Evolutionary conservation across 345 rosid species (phyloP), one percentile per base, ranked within the genome.

Genomic region (Ceriops decandra): DNA sequence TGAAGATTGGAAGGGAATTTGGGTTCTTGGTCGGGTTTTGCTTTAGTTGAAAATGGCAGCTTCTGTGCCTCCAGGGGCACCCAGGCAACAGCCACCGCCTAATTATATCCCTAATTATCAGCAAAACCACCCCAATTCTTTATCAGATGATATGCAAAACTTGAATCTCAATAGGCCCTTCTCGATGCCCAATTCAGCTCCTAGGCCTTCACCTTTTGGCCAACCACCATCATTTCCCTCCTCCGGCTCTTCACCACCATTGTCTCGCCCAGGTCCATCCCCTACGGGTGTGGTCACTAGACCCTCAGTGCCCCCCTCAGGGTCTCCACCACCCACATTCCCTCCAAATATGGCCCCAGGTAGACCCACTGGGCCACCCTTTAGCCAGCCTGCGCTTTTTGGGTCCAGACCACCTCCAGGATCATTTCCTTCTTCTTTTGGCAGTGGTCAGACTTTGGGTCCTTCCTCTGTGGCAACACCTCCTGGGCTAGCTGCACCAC

Each of bases 51-150:
- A 60, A 57, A 92, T 92, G 98, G 88, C 82, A 72, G 84, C 90
- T 85, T 86, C 82, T 69, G 82, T 86, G 88, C 96, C 98, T 84
- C 96, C 90, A 51, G 98, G 93, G 89, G 90, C 90, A 74, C 84
- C 90, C 59, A 84, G 96, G 77, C 93, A 78, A 76, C 84, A 71
- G 66, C 54, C 87, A 1, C 84, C 83, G 16, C 82, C 90, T 46
- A 81, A 81, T 77, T 76, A 73, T 42, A 42, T 42, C 49, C 49
- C 49, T 13, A 42, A 13, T 42, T 42, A 42, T 75, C 88, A 83
- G 69, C 68, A 69, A 66, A 84, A 71, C 57, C 78, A 71, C 52
- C 78, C 76, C 0, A 77, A 78, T 60, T 68, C 74, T 2, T 58
- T 91, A 68, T 69, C 85, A 4, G 85, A 86, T 72, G 83, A 77